phyloP scores from a whole-genome alignment of 2,329 filamentous ascomycete genomes.

The Fusarium sp. region DNA sequence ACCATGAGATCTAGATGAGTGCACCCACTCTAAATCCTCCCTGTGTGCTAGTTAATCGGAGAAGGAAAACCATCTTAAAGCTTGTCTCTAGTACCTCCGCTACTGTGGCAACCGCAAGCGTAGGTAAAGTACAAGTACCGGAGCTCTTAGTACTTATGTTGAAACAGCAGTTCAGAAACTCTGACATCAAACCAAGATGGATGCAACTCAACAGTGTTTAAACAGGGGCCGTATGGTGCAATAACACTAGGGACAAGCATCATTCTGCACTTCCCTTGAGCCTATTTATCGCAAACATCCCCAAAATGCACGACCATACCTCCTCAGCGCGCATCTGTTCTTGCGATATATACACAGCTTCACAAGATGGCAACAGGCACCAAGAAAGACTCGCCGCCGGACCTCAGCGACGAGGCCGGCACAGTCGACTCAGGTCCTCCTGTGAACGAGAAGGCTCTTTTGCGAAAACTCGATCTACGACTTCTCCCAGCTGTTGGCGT shows the following conservation, averaged over 20 bases:
- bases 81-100: neutral
- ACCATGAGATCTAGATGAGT: neutral
- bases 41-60: neutral
- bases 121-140: conserved; percentile 1
- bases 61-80: neutral
- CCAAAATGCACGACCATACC: accelerated
- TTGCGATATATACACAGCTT: neutral
- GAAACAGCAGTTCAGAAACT: neutral
- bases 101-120: accelerated
- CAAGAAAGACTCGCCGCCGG: conserved; percentile 22
- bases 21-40: neutral
- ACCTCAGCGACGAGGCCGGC: conserved; percentile 40
- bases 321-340: too few species aligned
- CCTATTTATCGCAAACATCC: neutral
- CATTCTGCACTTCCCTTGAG: neutral
- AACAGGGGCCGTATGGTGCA: conserved; percentile 33
- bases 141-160: neutral
- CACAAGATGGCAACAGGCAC: neutral
- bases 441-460: conserved; percentile 68
- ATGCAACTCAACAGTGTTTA: conserved; percentile 8
- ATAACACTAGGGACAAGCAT: conserved; percentile 6
- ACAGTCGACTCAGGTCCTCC: conserved; percentile 13
- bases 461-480: conserved; percentile 68
- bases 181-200: neutral
- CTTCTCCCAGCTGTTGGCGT: conserved; percentile 67